Percentiles rank a stretch among this genome's conserved stretches.
These are phyloP conservation scores for Amphicarpaea edgeworthii DNA, from an alignment of 306 rosid species.

Conservation along the genomic window DNA sequence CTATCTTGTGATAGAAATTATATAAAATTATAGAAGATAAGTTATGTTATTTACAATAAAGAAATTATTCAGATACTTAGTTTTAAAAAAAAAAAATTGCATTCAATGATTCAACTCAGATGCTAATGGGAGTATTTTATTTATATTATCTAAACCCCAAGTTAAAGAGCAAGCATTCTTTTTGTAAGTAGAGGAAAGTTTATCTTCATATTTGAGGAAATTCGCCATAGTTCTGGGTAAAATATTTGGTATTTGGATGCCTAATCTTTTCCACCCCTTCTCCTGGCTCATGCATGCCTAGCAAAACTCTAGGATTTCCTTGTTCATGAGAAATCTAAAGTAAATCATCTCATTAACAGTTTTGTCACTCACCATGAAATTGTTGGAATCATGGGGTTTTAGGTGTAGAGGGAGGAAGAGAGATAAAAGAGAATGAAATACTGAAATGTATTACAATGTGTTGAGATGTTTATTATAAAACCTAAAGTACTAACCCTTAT, in stretches of 20 bases:
- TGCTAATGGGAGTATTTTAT: slow-evolving; percentile 14
- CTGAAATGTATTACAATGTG: background rate
- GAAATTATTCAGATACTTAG: slow-evolving; percentile 18
- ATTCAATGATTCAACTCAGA: slow-evolving; percentile 7
- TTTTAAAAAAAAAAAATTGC: slow-evolving; percentile 24
- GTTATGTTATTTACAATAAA: slow-evolving; percentile 8
- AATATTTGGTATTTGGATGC: slow-evolving; percentile 26
- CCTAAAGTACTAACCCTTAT: background rate
- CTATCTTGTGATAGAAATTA: slow-evolving; percentile 29
- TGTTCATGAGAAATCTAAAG: slow-evolving; percentile 20
- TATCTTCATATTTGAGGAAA: background rate
- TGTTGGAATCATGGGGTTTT: background rate
- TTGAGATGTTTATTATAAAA: background rate
- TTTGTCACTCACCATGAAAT: background rate
- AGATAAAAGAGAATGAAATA: background rate
- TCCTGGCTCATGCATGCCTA: background rate
- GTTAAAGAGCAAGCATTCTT: slow-evolving; percentile 17
- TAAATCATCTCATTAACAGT: background rate
- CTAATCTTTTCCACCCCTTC: background rate
- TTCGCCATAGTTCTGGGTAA: slow-evolving; percentile 7
- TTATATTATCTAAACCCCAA: slow-evolving; percentile 36
- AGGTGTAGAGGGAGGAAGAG: background rate
- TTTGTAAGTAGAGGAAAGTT: background rate
- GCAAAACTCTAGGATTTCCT: slow-evolving; percentile 29
- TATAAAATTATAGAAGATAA: slow-evolving; percentile 13